Base-by-base conservation (phyloP, 2,329 filamentous ascomycete genomes). In the Xylariaceae sp. region DNA sequence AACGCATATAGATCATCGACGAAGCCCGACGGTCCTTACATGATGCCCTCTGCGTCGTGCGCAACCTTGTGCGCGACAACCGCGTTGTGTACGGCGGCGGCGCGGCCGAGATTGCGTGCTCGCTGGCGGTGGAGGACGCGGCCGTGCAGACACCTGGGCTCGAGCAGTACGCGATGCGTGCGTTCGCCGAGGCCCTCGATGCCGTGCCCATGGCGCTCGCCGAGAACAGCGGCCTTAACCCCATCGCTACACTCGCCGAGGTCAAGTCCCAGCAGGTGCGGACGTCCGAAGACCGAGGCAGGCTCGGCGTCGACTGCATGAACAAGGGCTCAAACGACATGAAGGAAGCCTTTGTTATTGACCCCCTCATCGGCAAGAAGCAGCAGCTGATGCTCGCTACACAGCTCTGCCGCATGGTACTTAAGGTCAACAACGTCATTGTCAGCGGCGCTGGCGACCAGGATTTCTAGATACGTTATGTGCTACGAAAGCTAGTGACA, bases 151-250 rank as follows among this genome's bases (percentile, higher is more conserved):
- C 91, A 46, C 91, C 92, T 20, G 94, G 94, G n/a, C 84, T 99
- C 32, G 93, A 97, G 77, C 94, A 99, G 76, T 99, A 99, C 74
- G 92, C 93, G 62, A 99, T 99, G 93, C 90, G 94, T 58, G 94
- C 94, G 20, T 99, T 99, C 71, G 85, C 94, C 57, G 93, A 97
- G 74, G 95, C 94, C 4, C 84, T 99, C 29, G 94, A 99, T 73
- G 82, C 90, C 1, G 82, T 99, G 1, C 94, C 94, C 27, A 94
- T 99, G 91, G 91, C 94, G 2, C 82, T 99, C 56, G 92, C 94
- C 8, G 93, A 99, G 82, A 99, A 99, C 82, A 96, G 91, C 64
- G 94, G 94, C 58, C 80, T 97, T 59, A 96, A 91, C 75, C 91
- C 94, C 13, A 99, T 99, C 66, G 92, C 97, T 67, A 96, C 93